phyloP scores from a whole-genome alignment of 352 stramenopile species.

The Phytopythium oedochilum region DNA sequence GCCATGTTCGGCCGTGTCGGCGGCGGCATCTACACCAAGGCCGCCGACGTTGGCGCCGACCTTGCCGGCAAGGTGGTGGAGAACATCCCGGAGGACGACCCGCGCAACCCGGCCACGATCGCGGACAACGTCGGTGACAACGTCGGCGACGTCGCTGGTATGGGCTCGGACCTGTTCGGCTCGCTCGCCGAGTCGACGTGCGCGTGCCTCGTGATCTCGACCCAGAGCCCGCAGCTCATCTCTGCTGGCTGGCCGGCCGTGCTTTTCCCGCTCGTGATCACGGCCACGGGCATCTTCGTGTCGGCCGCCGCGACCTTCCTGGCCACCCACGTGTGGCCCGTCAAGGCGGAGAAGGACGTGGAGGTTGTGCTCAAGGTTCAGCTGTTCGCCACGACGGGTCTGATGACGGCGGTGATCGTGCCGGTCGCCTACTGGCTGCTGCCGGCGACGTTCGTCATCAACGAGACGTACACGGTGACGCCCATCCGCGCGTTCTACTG shows the following conservation, averaged over 20 bases:
- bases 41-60: conserved; percentile 97
- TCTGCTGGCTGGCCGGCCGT: conserved; percentile 92
- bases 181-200: conserved; percentile 95
- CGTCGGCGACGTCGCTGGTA: conserved; percentile 97
- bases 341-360: conserved; percentile 95
- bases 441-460: conserved; percentile 88
- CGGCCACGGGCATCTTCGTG: conserved; percentile 95
- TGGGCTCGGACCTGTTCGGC: conserved; percentile 94
- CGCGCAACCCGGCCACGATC: conserved; percentile 96
- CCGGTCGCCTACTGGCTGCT: conserved; percentile 90
- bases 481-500: conserved; percentile 92
- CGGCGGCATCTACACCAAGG: conserved; percentile 98
- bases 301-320: conserved; percentile 97
- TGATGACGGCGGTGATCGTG: conserved; percentile 95
- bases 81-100: conserved; percentile 94
- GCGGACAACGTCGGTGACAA: conserved; percentile 98
- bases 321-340: conserved; percentile 94
- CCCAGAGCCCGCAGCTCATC: conserved; percentile 88
- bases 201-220: conserved; percentile 97
- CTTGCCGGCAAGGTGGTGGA: conserved; percentile 96
- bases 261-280: conserved; percentile 97
- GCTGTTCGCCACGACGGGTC: conserved; percentile 95
- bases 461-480: conserved; percentile 57
- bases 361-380: conserved; percentile 98
- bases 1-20: conserved; percentile 99